These are phyloP conservation scores for Cladophialophora bantiana DNA, from an alignment of 2,329 filamentous ascomycete genomes.

Conservation along the genomic window DNA sequence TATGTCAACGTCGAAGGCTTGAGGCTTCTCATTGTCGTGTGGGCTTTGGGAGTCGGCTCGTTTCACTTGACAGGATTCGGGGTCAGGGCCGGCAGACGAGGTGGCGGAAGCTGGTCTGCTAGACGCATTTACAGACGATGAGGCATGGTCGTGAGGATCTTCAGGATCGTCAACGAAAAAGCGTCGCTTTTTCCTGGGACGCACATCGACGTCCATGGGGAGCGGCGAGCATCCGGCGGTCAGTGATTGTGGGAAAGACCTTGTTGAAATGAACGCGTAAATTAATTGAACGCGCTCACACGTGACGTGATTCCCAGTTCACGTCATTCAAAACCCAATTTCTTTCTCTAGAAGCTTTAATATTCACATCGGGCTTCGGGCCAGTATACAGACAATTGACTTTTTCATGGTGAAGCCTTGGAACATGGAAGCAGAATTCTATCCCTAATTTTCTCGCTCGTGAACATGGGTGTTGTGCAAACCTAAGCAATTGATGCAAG, in stretches of 20 bases:
- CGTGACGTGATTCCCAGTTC: slow-evolving; percentile 22
- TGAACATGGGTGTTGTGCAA: not conserved
- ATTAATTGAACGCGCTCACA: slow-evolving; percentile 16
- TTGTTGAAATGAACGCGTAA: slow-evolving; percentile 5
- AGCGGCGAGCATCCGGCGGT: not conserved
- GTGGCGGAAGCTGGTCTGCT: slow-evolving; percentile 41
- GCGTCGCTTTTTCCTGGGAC: slow-evolving; percentile 67
- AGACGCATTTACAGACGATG: slow-evolving; percentile 43
- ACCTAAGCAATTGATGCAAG: not conserved
- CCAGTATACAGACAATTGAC: not conserved
- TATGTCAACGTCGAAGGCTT: slow-evolving; percentile 61
- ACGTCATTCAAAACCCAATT: slow-evolving; percentile 1
- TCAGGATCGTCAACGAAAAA: slow-evolving; percentile 65
- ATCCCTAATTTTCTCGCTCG: not conserved
- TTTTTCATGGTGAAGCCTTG: not conserved
- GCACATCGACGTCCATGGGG: slow-evolving; percentile 54
- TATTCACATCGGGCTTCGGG: not conserved
- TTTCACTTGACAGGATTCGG: slow-evolving; percentile 31
- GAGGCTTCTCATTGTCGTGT: slow-evolving; percentile 12
- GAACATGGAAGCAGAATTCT: not conserved
- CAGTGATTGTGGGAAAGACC: not conserved
- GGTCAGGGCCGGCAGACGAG: slow-evolving; percentile 25
- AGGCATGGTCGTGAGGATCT: slow-evolving; percentile 39
- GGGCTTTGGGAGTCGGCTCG: slow-evolving; percentile 25
- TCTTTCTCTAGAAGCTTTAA: slow-evolving; percentile 6